Base-by-base conservation (phyloP, 805 yeast species). In the Sugiyamaella mastotermitis region DNA sequence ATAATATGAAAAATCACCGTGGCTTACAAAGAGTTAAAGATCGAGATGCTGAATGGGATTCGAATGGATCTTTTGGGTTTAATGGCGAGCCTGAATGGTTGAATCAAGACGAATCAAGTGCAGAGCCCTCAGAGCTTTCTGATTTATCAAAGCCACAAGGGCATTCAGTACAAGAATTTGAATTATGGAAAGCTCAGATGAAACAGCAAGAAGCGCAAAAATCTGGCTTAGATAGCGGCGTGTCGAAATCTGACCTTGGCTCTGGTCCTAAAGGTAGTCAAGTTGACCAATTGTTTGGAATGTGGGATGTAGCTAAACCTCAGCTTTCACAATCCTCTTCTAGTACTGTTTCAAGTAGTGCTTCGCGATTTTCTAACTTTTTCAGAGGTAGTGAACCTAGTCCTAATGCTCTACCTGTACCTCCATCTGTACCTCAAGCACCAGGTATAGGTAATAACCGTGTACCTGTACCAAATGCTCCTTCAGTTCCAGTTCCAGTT, bases 161-260 rank as follows among this genome's bases (percentile, higher is more conserved):
- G 20, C 51, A 48, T 24, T 51, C 60, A 2, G 46, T 51, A n/a
- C 46, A 49, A 31, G 58, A 54, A 23, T 53, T 56, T 43, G 56
- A 56, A 34, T 49, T 51, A 15, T 56, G 61, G 61, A 56, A 52
- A 32, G 57, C 53, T 1, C 43, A 42, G 27, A 54, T 50, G 58
- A 48, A 45, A 24, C 53, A 53, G 5, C 40, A 43, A 16, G 51
- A 49, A 15, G 35, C 40, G 30, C 40, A 45, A 14, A 35, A 44
- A 22, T 41, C 42, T 8, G 57, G 52, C n/a, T 32, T 41, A 11
- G 54, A 48, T 9, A 42, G 33, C 26, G 44, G 35, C 26, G 53
- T 27, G 25, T 33, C 40, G 4, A 15, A 27, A 13, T 24, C 15
- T 20, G 29, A 13, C 8, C 20, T 31, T 11, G 31, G 20, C 10